Evolutionary conservation across 2,329 filamentous ascomycete species (phyloP).

Genomic region (Alternaria viburni): DNA sequence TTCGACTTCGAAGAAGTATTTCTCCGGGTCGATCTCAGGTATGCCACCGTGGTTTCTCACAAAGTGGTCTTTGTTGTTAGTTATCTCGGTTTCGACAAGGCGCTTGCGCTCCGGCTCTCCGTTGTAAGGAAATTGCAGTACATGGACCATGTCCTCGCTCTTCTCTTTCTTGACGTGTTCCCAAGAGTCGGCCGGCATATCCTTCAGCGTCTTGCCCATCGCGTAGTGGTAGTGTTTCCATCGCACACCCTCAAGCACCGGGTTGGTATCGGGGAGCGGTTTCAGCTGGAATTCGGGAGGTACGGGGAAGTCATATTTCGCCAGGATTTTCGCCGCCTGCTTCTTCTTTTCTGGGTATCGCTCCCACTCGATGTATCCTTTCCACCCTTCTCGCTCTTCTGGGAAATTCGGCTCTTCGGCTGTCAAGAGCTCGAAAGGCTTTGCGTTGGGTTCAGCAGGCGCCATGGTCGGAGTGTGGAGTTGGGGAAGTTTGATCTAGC

Average conservation of each 20-base stretch:
- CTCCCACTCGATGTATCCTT: slow-evolving; percentile 61
- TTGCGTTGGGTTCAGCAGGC: slow-evolving; percentile 40
- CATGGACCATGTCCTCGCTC: slow-evolving; percentile 55
- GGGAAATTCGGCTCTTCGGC: slow-evolving; percentile 45
- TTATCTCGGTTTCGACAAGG: slow-evolving; percentile 65
- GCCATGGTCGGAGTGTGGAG: slow-evolving; percentile 28
- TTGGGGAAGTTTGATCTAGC: not conserved
- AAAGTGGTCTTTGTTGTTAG: slow-evolving; percentile 68
- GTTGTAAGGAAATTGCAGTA: slow-evolving; percentile 57
- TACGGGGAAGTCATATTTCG: slow-evolving; percentile 58
- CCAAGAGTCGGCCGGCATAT: slow-evolving; percentile 63
- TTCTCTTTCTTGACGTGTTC: slow-evolving; percentile 54
- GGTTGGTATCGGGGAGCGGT: slow-evolving; percentile 53
- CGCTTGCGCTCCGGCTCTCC: slow-evolving; percentile 56
- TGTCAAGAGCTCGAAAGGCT: slow-evolving; percentile 34
- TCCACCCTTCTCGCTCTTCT: slow-evolving; percentile 56
- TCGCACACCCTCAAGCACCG: slow-evolving; percentile 52
- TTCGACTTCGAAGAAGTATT: slow-evolving; percentile 62
- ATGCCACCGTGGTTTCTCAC: slow-evolving; percentile 76
- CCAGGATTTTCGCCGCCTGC: slow-evolving; percentile 62
- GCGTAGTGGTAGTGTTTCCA: slow-evolving; percentile 57
- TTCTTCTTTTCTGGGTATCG: slow-evolving; percentile 70
- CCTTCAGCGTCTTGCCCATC: slow-evolving; percentile 45
- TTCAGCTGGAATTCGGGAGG: slow-evolving; percentile 54
- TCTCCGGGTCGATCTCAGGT: slow-evolving; percentile 66